Base-by-base conservation (phyloP, 2,329 filamentous ascomycete species). In the Fusarium bactridioides region DNA sequence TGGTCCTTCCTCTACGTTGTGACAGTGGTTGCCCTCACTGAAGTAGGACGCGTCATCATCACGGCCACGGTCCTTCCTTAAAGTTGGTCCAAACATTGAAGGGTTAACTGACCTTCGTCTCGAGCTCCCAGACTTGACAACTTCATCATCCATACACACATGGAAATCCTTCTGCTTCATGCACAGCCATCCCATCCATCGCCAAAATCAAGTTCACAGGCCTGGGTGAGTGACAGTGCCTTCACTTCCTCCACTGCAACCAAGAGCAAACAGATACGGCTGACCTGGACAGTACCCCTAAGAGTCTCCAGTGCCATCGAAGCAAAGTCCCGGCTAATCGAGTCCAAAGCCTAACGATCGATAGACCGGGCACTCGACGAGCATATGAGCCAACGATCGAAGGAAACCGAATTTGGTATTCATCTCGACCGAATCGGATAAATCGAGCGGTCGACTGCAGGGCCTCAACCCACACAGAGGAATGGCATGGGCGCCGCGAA, bases 11-110 rank as follows among this genome's bases (percentile, higher is more conserved):
- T 10, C 5, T 31, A 23, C 2, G 1, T 10, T 15, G 5, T 10
- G 16, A 5, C 9, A 7, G 10, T 7, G 27, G 27, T 33, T 19
- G 6, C 29, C 12, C 29, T 51, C 6, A 19, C 4, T 15, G n/a
- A 21, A 31, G 0, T 5, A 3, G 3, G 10, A 35, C 16, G 11
- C n/a, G 31, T 35, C n/a, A 7, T 21, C 4, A 0, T 21, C 48
- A 25, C 12, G 29, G 2, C 16, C 4, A 25, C 3, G 29, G n/a
- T 4, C 48, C 7, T 51, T 10, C 29, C 16, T 15, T 6, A 10
- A 15, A 23, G 18, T 0, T 19, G 11, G 27, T 5, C 13, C n/a
- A 12, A 23, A 15, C n/a, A 25, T 19, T 8, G 5, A 7, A 16
- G 3, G 48, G 31, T 13, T 8, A 21, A 35, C n/a, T 31, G 21